Evolutionary conservation across 148 eudicot species (phyloP), one percentile per base, ranked within the genome.

Genomic region (Rhododendron ovatum): DNA sequence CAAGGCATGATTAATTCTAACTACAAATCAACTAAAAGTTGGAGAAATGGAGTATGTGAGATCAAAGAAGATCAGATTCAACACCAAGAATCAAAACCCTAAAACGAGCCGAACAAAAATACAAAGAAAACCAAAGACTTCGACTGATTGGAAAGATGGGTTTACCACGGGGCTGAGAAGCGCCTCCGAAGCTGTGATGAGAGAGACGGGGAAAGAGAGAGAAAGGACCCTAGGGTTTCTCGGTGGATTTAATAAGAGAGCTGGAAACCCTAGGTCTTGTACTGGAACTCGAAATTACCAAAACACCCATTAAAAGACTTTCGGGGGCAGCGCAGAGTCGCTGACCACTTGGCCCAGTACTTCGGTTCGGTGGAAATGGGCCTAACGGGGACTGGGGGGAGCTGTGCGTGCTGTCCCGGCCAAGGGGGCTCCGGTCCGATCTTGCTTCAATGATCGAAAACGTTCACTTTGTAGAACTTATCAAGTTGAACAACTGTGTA

Each of bases 111-210:
- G 35, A 78, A 78, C 15, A 78, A 47, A 10, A 24, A 45, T 12
- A 78, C 43, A 41, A 39, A 41, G 50, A 77, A 37, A 76, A 18
- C 14, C 47, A 20, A 39, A 22, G 4, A 20, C 13, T 7, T 76
- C 14, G 1, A 39, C 24, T 20, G 50, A 37, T 1, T 37, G 26
- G 48, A 20, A 20, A 9, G 1, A 41, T 43, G 14, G 51, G 80
- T 30, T 47, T 78, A 78, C 81, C 81, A 41, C 51, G 22, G 80
- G 47, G 80, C 45, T 45, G 57, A 78, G 81, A 78, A 45, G 15
- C 81, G 80, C 80, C 80, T 9, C 80, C 80, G 51, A 77, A 22
- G n/a, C 14, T 22, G 80, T 41, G 48, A 75, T 37, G 79, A 75
- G 79, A 35, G 78, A 37, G 47, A 17, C 7, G 7, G 51, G 18